Evolutionary conservation across 331 rosid genomes (phyloP).

Genomic region (Spiraea crenata): DNA sequence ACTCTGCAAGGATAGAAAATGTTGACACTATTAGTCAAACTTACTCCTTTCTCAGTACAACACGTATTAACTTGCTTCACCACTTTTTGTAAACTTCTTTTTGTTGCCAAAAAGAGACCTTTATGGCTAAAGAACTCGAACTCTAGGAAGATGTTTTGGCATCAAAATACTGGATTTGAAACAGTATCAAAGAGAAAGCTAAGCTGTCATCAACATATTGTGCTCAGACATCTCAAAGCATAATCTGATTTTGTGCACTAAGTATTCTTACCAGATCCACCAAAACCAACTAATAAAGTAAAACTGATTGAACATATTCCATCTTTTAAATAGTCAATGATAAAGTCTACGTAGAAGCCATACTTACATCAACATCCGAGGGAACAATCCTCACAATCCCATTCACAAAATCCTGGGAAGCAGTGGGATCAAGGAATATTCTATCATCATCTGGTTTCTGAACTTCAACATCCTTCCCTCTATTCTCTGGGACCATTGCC

Average conservation of each 20-base stretch:
- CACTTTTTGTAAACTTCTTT: background rate
- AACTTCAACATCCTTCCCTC: constrained; percentile 48
- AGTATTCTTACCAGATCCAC: constrained; percentile 2
- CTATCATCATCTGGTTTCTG: constrained; percentile 57
- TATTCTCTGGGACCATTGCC: constrained; percentile 36
- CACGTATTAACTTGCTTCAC: background rate
- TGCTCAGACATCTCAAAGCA: constrained; percentile 4
- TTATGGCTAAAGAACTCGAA: background rate
- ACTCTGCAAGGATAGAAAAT: constrained; percentile 42
- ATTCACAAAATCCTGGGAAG: constrained; percentile 67
- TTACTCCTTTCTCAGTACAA: background rate
- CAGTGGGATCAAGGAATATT: constrained; percentile 47
- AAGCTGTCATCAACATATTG: background rate
- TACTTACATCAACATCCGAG: constrained; percentile 88
- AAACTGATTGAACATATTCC: background rate
- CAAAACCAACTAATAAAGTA: background rate
- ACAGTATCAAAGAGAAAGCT: background rate
- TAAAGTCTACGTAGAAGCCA: background rate
- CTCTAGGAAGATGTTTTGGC: background rate
- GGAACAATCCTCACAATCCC: constrained; percentile 99
- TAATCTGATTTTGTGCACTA: background rate
- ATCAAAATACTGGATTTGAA: background rate
- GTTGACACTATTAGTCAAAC: background rate
- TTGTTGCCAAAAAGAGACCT: background rate
- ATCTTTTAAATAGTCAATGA: constrained; percentile 11